Percentiles rank a stretch among this genome's conserved stretches.
Conservation (phyloP, 2,329 filamentous ascomycete species). For the Exophiala calicioides region DNA sequence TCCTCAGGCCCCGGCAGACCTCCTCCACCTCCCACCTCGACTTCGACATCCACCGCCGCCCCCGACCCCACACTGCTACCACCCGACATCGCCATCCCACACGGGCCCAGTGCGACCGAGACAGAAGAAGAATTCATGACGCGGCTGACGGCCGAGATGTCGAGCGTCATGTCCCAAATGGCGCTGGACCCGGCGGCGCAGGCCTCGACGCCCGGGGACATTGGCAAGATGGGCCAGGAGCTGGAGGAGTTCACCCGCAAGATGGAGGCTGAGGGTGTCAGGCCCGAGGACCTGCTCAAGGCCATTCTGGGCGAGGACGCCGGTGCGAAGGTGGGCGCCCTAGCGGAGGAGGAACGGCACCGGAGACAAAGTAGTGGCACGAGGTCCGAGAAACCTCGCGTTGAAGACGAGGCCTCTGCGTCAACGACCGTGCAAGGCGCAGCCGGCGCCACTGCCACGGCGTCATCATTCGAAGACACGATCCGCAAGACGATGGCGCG, state of each 20-base stretch:
- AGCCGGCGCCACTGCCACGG: too few species aligned
- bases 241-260: slow-evolving; percentile 36
- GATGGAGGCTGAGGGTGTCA: slow-evolving; percentile 35
- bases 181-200: slow-evolving; percentile 22
- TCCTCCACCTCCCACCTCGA: too few species aligned
- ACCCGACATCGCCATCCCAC: slow-evolving; percentile 30
- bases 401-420: too few species aligned
- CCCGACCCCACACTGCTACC: slow-evolving; percentile 33
- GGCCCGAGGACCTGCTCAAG: slow-evolving; percentile 36
- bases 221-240: slow-evolving; percentile 30
- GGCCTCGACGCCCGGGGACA: slow-evolving; percentile 27
- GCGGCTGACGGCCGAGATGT: slow-evolving; percentile 32
- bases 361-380: slow-evolving; percentile 26
- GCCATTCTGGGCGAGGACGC: slow-evolving; percentile 35
- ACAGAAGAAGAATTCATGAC: slow-evolving; percentile 32
- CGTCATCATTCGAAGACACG: slow-evolving; percentile 73
- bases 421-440: too few species aligned
- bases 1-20: slow-evolving; percentile 40
- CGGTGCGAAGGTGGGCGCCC: slow-evolving; percentile 18
- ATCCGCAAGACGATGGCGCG: slow-evolving; percentile 94
- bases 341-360: slow-evolving; percentile 24
- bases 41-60: slow-evolving; percentile 32
- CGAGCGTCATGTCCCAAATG: slow-evolving; percentile 28
- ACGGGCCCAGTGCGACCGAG: slow-evolving; percentile 34
- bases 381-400: slow-evolving; percentile 36